phyloP scores from a whole-genome alignment of 257 asterid species.

The Echium plantagineum region DNA sequence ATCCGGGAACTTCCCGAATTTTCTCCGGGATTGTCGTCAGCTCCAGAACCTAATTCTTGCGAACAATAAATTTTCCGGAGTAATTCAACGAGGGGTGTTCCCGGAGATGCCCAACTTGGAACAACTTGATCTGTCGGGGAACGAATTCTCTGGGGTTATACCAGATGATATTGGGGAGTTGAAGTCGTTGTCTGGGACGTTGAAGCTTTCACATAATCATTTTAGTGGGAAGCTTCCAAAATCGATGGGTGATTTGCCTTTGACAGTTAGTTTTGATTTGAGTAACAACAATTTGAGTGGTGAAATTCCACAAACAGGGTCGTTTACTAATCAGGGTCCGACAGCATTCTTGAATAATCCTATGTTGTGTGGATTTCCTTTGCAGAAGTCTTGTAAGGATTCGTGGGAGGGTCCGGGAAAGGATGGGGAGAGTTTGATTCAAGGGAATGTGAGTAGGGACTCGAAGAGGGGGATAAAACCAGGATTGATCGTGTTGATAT shows the following conservation, averaged over 20 bases:
- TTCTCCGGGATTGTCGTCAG: constrained; percentile 66
- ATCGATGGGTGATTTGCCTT: constrained; percentile 59
- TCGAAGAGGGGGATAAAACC: constrained; percentile 57
- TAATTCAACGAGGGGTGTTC: constrained; percentile 59
- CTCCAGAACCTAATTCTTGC: constrained; percentile 61
- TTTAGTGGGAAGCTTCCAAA: constrained; percentile 63
- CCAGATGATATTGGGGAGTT: constrained; percentile 79
- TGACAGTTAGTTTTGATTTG: constrained; percentile 84
- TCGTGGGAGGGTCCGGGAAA: constrained; percentile 28
- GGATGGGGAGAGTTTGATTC: constrained; percentile 17
- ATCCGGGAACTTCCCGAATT: constrained; percentile 54
- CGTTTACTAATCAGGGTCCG: constrained; percentile 90
- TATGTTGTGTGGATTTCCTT: constrained; percentile 84
- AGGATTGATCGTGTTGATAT: constrained; percentile 58
- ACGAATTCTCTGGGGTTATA: constrained; percentile 52
- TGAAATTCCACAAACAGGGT: constrained; percentile 84
- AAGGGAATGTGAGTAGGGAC: constrained; percentile 13
- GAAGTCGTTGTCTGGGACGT: constrained; percentile 67
- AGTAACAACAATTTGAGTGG: constrained; percentile 67
- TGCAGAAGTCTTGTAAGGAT: constrained; percentile 55
- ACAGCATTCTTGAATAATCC: constrained; percentile 80
- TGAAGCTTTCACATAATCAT: constrained; percentile 72
- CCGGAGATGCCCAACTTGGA: constrained; percentile 69
- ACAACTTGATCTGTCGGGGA: constrained; percentile 70
- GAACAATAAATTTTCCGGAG: constrained; percentile 51